phyloP scores from a whole-genome alignment of 2,329 filamentous ascomycete species.

The Ilyonectria mors-panacis region DNA sequence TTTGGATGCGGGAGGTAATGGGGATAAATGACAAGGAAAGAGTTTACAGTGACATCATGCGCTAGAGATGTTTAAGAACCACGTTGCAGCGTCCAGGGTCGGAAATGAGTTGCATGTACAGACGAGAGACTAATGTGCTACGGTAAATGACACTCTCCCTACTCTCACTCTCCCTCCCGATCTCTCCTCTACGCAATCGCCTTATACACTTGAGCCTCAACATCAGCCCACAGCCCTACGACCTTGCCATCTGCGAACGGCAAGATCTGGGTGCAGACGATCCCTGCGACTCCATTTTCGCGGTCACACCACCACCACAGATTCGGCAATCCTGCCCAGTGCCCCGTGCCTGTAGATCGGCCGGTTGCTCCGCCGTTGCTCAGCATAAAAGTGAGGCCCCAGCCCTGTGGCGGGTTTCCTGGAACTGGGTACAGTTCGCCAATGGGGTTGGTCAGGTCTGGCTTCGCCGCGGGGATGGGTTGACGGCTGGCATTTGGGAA shows the following conservation, averaged over 20 bases:
- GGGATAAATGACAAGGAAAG: background rate
- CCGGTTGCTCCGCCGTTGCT: conserved; percentile 65
- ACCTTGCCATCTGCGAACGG: conserved; percentile 64
- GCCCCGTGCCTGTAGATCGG: conserved; percentile 63
- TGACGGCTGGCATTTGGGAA: conserved; percentile 67
- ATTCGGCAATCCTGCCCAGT: conserved; percentile 74
- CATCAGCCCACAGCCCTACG: conserved; percentile 55
- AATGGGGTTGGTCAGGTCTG: conserved; percentile 62
- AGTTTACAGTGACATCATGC: background rate
- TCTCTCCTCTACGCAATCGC: conserved; percentile 28
- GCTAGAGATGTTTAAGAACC: background rate
- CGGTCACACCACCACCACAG: conserved; percentile 75
- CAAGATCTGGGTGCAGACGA: conserved; percentile 65
- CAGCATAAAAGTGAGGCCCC: conserved; percentile 73
- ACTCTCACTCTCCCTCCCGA: background rate
- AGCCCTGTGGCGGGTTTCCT: conserved; percentile 71
- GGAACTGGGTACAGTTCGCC: conserved; percentile 65
- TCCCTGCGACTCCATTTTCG: conserved; percentile 70
- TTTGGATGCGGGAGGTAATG: background rate
- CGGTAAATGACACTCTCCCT: background rate
- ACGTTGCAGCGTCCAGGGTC: background rate
- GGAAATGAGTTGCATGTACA: background rate
- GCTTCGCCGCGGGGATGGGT: conserved; percentile 62
- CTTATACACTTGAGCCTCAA: conserved; percentile 58
- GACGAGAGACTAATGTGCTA: background rate